Evolutionary conservation across 2,329 filamentous ascomycete species (phyloP).

Genomic region (Exutisphaerella laricina): DNA sequence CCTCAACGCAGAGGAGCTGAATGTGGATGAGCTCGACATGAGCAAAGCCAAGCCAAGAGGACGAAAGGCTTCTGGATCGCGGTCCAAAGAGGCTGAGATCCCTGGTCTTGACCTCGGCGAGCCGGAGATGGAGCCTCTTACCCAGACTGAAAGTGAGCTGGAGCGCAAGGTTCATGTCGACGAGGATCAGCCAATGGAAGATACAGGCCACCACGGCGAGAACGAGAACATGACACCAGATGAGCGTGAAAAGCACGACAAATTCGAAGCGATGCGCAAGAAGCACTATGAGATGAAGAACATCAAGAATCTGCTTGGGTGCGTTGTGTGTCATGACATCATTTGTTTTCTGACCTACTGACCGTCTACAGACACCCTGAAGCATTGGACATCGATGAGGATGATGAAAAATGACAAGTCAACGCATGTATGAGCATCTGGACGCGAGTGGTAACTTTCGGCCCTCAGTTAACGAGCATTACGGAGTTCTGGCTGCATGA

Average conservation of each 20-base stretch:
- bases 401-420: conserved; percentile 34
- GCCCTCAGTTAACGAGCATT: conserved; percentile 4
- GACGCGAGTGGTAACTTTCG: conserved; percentile 1
- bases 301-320: conserved; percentile 81
- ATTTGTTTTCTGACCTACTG: too few species aligned
- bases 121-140: conserved; percentile 57
- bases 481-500: conserved; percentile 8
- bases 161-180: conserved; percentile 82
- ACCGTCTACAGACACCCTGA: conserved; percentile 37
- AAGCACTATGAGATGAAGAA: conserved; percentile 99
- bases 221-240: conserved; percentile 55
- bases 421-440: conserved; percentile 9
- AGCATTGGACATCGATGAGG: conserved; percentile 38
- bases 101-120: conserved; percentile 88
- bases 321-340: conserved; percentile 28
- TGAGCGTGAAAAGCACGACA: conserved; percentile 82
- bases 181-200: conserved; percentile 36
- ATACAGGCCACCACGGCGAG: conserved; percentile 52
- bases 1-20: conserved; percentile 64
- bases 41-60: conserved; percentile 38
- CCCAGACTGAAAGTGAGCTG: conserved; percentile 36
- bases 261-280: conserved; percentile 88
- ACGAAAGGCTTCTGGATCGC: conserved; percentile 21
- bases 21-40: conserved; percentile 63
- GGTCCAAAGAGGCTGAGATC: conserved; percentile 66